Evolutionary conservation across 1,284 basidiomycete species (phyloP), one percentile per base, ranked within the genome.

Genomic region (Ustilago loliicola): DNA sequence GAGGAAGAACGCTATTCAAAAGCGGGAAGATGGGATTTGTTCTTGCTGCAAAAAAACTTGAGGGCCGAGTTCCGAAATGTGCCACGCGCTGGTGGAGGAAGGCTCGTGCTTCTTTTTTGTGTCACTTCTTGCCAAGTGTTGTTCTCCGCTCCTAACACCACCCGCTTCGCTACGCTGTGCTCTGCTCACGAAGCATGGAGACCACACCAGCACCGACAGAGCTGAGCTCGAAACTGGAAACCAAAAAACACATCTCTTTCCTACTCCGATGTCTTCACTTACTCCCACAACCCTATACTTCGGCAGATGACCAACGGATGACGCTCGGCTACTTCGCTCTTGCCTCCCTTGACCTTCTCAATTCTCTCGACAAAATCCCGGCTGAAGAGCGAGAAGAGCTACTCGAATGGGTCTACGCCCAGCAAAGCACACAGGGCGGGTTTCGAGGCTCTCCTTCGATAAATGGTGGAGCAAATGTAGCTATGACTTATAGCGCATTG

Each of bases 391-490:
- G 63, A 7, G 2, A 30, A 2, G 77, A 73, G 11, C 74, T 77
- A 6, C 60, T 68, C 6, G 89, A 91, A 61, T 97, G 95, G 95
- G 90, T 98, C 56, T 97, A 95, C 93, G 89, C 89, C 17, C 91
- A 95, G 84, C 93, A 95, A 80, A 89, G 90, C 85, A 52, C 75
- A 9, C 17, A 52, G 81, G 83, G 82, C 5, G 81, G 83, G 1
- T 84, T 83, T 29, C 52, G 74, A 15, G 79, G 81, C 11, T 61
- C 59, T 0, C 67, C 72, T 1, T 57, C 63, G 38, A 50, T 27
- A 3, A 15, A 38, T 0, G 42, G 54, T 5, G 60, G 47, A 19
- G 54, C 60, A 3, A 80, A 86, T 25, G 40, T 85, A 3, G 78
- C 83, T 0, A 84, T 84, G 82, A 83, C 79, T 0, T 86, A 86